These are phyloP conservation scores for Fusarium sp. DNA, from an alignment of 2,329 filamentous ascomycete species.

Conservation along the genomic window DNA sequence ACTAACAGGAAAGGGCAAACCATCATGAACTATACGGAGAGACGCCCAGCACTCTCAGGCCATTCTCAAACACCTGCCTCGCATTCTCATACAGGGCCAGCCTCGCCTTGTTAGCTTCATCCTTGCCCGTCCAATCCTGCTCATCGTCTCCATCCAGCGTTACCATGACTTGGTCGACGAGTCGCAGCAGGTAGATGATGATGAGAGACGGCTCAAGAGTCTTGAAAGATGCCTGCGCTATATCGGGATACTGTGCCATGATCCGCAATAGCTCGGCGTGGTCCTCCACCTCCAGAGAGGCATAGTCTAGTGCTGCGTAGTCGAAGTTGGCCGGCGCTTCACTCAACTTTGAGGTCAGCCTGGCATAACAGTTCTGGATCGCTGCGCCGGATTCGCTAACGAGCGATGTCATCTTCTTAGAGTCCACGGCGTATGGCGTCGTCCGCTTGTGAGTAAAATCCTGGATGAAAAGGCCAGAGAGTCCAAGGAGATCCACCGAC, in stretches of 20 bases:
- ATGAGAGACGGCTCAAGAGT: constrained; percentile 75
- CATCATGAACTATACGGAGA: constrained; percentile 22
- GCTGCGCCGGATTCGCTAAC: constrained; percentile 30
- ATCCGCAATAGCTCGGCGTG: constrained; percentile 60
- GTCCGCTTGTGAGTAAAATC: constrained; percentile 44
- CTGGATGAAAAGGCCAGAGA: constrained; percentile 37
- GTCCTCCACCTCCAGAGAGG: constrained; percentile 28
- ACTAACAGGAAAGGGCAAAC: neutral
- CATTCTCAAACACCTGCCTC: constrained; percentile 45
- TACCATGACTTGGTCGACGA: constrained; percentile 26
- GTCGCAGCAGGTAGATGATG: constrained; percentile 66
- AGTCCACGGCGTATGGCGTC: constrained; percentile 37
- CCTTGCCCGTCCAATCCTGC: constrained; percentile 46
- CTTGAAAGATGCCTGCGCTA: constrained; percentile 71
- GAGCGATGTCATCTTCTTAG: constrained; percentile 49
- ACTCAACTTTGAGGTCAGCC: constrained; percentile 20
- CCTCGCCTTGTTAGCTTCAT: constrained; percentile 67
- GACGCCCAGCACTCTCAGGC: constrained; percentile 54
- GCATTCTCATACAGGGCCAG: constrained; percentile 66
- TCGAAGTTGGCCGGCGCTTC: constrained; percentile 9
- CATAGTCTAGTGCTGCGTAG: constrained; percentile 23
- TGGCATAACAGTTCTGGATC: constrained; percentile 41
- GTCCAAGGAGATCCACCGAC: constrained; percentile 17
- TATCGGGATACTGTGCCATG: constrained; percentile 74
- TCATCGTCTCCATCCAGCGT: constrained; percentile 65